A percentile compares a stretch with the other conserved stretches of the same genome.
These are phyloP conservation scores for Oehlia diaphana DNA, from an alignment of 192 early-diverging fungal species.

Conservation along the genomic window DNA sequence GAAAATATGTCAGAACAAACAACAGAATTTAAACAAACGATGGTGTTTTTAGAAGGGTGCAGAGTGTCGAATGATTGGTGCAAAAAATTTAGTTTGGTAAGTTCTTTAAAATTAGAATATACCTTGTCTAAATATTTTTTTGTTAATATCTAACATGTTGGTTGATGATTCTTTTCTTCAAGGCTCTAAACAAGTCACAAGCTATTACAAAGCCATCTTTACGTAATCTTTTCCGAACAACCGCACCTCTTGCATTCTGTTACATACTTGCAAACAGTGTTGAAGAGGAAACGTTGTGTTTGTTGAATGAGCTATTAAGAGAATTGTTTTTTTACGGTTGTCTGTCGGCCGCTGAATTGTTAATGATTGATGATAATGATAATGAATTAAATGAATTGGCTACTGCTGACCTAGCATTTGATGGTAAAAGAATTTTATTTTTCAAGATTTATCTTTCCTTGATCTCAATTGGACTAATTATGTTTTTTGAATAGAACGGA, in stretches of 20 bases:
- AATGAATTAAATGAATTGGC: background rate
- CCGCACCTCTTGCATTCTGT: slow-evolving; percentile 8
- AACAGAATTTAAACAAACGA: background rate
- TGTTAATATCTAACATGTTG: background rate
- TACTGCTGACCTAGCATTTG: background rate
- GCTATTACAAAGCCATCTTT: background rate
- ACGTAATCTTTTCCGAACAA: slow-evolving; percentile 1
- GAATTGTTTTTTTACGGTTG: background rate
- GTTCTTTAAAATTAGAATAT: background rate
- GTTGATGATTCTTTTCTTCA: background rate
- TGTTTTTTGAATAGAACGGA: background rate
- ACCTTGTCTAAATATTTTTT: background rate
- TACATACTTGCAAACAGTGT: background rate
- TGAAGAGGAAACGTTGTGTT: background rate
- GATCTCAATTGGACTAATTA: background rate
- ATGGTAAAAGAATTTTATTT: background rate
- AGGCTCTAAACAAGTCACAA: background rate
- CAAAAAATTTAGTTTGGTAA: slow-evolving; percentile 3
- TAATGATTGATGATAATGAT: background rate
- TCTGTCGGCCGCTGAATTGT: slow-evolving; percentile 1
- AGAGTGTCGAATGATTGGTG: slow-evolving; percentile 3
- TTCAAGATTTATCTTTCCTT: background rate
- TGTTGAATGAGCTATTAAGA: background rate
- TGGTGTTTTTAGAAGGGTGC: slow-evolving; percentile 8
- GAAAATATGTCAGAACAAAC: background rate